A percentile compares a stretch with the other conserved stretches of the same genome.
These are phyloP conservation scores for Argentina anserina DNA, from an alignment of 306 rosid genomes.

Conservation along the genomic window DNA sequence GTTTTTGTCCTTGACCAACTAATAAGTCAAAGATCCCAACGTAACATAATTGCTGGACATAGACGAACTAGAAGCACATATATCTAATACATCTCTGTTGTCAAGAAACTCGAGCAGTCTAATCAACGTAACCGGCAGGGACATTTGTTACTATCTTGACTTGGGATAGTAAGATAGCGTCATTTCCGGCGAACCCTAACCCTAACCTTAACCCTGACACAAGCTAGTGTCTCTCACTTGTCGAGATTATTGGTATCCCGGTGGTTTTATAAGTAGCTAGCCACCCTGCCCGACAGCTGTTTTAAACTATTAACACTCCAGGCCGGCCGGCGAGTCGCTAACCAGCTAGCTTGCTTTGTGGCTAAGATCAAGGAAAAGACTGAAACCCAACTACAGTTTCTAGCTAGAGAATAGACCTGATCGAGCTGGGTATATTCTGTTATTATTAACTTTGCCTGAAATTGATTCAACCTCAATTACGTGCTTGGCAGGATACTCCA, in stretches of 20 bases:
- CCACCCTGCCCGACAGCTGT: background rate
- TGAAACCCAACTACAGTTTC: background rate
- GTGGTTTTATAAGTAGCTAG: background rate
- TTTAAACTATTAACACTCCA: background rate
- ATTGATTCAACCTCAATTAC: background rate
- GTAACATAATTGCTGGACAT: background rate
- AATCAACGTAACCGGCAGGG: background rate
- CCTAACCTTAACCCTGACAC: background rate
- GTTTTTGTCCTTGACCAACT: constrained; percentile 12
- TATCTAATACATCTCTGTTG: background rate
- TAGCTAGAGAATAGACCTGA: background rate
- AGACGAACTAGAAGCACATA: background rate
- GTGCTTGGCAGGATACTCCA: background rate
- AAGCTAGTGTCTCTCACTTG: background rate
- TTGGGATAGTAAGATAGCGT: background rate
- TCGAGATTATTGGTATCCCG: background rate
- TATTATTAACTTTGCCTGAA: background rate
- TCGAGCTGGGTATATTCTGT: no score
- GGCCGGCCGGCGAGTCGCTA: background rate
- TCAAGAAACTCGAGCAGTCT: background rate
- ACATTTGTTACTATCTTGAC: background rate
- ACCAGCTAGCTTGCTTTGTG: background rate
- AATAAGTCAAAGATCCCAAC: background rate
- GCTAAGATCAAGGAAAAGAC: background rate
- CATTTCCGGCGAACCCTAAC: background rate